Evolutionary conservation across 768 basidiomycete genomes (phyloP), one percentile per base, ranked within the genome.

Genomic region (Lentinula edodes): DNA sequence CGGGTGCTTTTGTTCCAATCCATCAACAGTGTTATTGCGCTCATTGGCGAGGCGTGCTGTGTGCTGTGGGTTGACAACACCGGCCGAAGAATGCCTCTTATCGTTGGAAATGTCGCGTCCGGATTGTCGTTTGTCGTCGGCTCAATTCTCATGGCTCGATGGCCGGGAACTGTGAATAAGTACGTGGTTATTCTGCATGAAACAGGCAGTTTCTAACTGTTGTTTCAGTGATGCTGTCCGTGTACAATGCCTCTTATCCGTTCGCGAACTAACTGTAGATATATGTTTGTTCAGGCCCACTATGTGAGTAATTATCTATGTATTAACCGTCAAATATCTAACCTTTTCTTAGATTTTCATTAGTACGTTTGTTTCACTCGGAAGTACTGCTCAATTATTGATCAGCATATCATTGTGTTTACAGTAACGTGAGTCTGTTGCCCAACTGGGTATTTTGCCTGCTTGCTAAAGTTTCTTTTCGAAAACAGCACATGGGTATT

Each of bases 21-120:
- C 3, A 80, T 82, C 65, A 84, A 83, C 70, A 80, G 78, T 32
- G 69, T 83, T 50, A 81, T 84, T 60, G 82, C 81, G 2, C 72
- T 84, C 36, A 77, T 82, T 46, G 83, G 81, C 4, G 80, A 84
- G 64, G 76, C 76, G 2, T 76, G 74, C 61, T 80, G 80, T 60
- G 76, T 80, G 32, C 60, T 79, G 6, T 81, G 76, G 75, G 69
- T 80, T 18, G 80, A 82, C 61, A 69, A 69, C 18, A 75, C 73
- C 1, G 78, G 78, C 6, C 68, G 79, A 28, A 66, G 78, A 46
- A 58, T 64, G 57, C 79, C 79, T 2, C 66, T 80, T 61, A 77
- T 80, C 48, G 62, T 78, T 32, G 79, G 78, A 0, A 80, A 80
- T 63, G 52, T 76, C 9, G 72, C 65, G 6, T 78, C 76, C 8